These are phyloP conservation scores for Dryadomyces quercivorus DNA, from an alignment of 2,329 filamentous ascomycete species.

Conservation along the genomic window DNA sequence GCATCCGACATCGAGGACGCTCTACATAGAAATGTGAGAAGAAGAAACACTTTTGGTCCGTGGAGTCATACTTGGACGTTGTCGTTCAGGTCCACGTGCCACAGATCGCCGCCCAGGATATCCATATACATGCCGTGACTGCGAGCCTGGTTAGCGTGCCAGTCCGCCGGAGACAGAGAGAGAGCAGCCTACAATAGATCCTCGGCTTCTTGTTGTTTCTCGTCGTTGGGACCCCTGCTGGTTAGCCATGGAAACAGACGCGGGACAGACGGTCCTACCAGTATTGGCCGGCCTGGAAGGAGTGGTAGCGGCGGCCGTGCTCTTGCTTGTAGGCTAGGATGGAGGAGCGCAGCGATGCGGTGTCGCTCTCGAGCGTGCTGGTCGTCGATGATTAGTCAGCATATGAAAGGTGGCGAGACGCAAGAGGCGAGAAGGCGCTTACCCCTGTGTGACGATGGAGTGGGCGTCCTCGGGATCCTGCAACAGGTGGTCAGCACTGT, in stretches of 20 bases:
- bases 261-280: background rate
- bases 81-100: background rate
- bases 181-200: background rate
- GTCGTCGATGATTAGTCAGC: background rate
- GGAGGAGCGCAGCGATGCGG: conserved; percentile 6
- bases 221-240: background rate
- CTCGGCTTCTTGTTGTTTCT: background rate
- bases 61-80: background rate
- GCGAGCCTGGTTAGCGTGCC: background rate
- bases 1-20: background rate
- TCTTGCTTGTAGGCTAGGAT: conserved; percentile 8
- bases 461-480: background rate
- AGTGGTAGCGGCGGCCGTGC: conserved; percentile 9
- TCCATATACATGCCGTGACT: background rate
- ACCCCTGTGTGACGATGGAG: background rate
- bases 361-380: background rate
- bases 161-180: background rate
- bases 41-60: no score
- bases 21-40: background rate
- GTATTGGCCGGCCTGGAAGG: conserved; percentile 4
- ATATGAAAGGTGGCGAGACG: background rate
- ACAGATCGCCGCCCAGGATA: background rate
- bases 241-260: background rate
- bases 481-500: no score
- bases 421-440: background rate